Evolutionary conservation across 2,329 filamentous ascomycete genomes (phyloP), one percentile per base, ranked within the genome.

Genomic region (Trichoderma sp.): DNA sequence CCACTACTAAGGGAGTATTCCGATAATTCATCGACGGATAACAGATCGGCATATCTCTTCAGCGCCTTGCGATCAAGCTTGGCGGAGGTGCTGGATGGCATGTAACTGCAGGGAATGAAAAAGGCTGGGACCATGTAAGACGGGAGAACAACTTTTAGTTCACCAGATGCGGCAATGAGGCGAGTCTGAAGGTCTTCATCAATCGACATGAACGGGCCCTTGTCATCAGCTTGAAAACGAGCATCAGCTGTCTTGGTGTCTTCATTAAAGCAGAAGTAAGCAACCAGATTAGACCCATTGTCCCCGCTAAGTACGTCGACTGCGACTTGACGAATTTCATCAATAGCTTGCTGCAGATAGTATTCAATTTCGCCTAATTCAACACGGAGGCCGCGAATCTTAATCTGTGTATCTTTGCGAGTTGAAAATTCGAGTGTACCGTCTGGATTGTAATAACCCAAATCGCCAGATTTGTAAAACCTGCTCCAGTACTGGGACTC

Each of bases 181-280:
- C 75, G 60, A 4, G 72, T 63, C 26, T 75, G 69, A 26, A 70
- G 51, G 30, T 71, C 57, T 15, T 57, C 57, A 21, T 72, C 47
- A 6, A 70, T 28, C 8, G 57, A 15, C 9, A 70, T 72, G 65
- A 77, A 75, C 2, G 39, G 70, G 3, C 21, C 28, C 24, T 36
- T 60, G 1, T 30, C 18, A 4, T 61, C 53, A 2, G 6, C 11
- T 6, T 18, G 26, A 26, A 66, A 4, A 26, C 62, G 43, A 7
- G 26, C 24, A 47, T 62, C 63, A 14, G 70, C 61, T 8, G 28
- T 30, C 34, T 26, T 58, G 1, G 51, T 71, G 15, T 68, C 70
- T 6, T 53, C 53, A 4, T 47, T 72, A 9, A 63, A 65, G 4
- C 53, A 71, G 6, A 71, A 51, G 53, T 71, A 71, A 6, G 70